Evolutionary conservation across 1,284 basidiomycete species (phyloP).

Genomic region (Anthracocystis setariae): DNA sequence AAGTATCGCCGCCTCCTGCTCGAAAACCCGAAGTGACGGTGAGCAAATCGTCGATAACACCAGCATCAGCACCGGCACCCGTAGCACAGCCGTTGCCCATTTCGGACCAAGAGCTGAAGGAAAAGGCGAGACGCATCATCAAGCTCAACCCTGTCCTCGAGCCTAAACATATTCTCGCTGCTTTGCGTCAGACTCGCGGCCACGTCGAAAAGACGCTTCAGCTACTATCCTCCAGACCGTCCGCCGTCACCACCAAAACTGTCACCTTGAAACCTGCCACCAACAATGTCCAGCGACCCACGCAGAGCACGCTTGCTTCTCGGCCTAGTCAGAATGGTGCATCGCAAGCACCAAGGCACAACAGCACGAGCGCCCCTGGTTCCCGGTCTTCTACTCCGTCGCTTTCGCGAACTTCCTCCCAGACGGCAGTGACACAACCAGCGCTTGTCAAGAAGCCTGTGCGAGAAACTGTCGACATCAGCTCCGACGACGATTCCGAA

Average conservation of each 20-base stretch:
- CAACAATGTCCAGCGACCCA: conserved; percentile 14
- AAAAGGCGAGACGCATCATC: conserved; percentile 31
- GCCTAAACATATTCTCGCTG: conserved; percentile 20
- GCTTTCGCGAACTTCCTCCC: conserved; percentile 16
- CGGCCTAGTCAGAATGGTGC: conserved; percentile 12
- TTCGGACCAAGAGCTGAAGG: conserved; percentile 19
- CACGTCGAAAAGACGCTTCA: conserved; percentile 15
- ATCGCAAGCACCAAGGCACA: conserved; percentile 10
- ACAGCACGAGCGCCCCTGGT: conserved; percentile 12
- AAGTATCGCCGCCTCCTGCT: conserved; percentile 13
- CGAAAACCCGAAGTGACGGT: conserved; percentile 3
- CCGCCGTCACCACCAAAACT: conserved; percentile 35
- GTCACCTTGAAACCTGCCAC: conserved; percentile 27
- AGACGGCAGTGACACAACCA: conserved; percentile 5
- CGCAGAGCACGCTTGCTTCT: conserved; percentile 1
- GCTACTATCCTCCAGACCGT: conserved; percentile 19
- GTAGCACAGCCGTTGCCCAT: conserved; percentile 6
- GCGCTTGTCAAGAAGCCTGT: conserved; percentile 7
- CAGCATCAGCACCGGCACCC: conserved; percentile 5
- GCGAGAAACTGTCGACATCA: conserved; percentile 31
- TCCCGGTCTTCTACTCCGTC: conserved; percentile 28
- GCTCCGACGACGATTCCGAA: conserved; percentile 56
- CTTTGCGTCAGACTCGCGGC: conserved; percentile 34
- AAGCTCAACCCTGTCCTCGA: conserved; percentile 19
- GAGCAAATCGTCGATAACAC: not conserved